phyloP scores from a whole-genome alignment of 495 filamentous ascomycete species.

The Penicillium maclennaniae region DNA sequence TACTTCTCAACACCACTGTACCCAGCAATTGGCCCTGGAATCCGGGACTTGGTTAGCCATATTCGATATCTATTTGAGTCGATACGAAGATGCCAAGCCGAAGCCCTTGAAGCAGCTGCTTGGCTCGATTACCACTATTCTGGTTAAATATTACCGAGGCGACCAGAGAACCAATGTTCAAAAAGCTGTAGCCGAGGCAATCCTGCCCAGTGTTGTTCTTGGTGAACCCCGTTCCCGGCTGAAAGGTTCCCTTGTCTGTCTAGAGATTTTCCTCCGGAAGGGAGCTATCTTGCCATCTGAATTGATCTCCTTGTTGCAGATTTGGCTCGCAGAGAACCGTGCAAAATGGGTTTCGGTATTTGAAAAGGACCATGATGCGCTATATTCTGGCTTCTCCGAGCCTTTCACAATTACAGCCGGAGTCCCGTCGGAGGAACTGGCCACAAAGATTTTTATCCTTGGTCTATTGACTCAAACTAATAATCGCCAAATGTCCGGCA shows the following conservation, averaged over 20 bases:
- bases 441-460: slow-evolving; percentile 32
- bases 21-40: slow-evolving; percentile 43
- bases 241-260: slow-evolving; percentile 38
- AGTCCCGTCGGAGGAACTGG: slow-evolving; percentile 12
- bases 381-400: slow-evolving; percentile 19
- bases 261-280: slow-evolving; percentile 42
- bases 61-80: slow-evolving; percentile 68
- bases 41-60: slow-evolving; percentile 51
- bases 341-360: slow-evolving; percentile 29
- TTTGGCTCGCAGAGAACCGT: slow-evolving; percentile 33
- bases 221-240: slow-evolving; percentile 39
- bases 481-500: slow-evolving; percentile 56
- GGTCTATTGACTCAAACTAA: slow-evolving; percentile 37
- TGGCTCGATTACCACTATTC: slow-evolving; percentile 50
- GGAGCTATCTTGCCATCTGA: slow-evolving; percentile 29
- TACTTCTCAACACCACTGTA: slow-evolving; percentile 29
- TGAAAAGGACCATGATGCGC: slow-evolving; percentile 28
- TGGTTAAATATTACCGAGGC: slow-evolving; percentile 46
- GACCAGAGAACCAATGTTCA: slow-evolving; percentile 20
- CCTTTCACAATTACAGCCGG: slow-evolving; percentile 9
- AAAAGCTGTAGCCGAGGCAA: slow-evolving; percentile 20
- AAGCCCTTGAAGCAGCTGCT: slow-evolving; percentile 74
- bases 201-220: slow-evolving; percentile 36
- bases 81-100: slow-evolving; percentile 68
- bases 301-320: slow-evolving; percentile 26